Evolutionary conservation across 805 yeast species (phyloP).

Genomic region (Isabelozyma rhagii): DNA sequence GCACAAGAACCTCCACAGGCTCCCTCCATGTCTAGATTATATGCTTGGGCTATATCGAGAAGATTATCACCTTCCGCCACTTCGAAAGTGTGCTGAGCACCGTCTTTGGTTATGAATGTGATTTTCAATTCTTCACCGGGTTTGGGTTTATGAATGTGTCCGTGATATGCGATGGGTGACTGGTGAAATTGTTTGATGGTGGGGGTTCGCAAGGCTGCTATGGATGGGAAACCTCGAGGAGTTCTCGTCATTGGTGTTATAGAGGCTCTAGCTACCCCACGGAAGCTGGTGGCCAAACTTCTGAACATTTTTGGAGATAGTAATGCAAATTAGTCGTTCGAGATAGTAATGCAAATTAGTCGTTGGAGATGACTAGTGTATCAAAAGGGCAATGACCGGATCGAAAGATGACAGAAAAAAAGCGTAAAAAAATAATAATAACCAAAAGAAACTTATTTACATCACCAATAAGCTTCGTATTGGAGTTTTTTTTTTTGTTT

Average conservation of each 20-base stretch:
- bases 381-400: neutral
- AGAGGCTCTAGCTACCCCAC: neutral
- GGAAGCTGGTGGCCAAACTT: neutral
- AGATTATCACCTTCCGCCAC: conserved; percentile 91
- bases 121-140: conserved; percentile 85
- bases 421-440: no score
- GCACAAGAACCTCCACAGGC: conserved; percentile 99
- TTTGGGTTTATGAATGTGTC: conserved; percentile 85
- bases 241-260: neutral
- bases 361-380: neutral
- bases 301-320: neutral
- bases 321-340: neutral
- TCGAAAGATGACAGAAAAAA: no score
- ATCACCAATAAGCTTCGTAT: neutral
- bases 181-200: conserved; percentile 12
- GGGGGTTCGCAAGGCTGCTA: neutral
- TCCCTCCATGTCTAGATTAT: conserved; percentile 92
- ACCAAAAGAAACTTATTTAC: neutral
- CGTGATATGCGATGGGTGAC: conserved; percentile 48
- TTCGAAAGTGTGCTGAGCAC: conserved; percentile 74
- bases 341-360: neutral
- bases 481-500: neutral
- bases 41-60: conserved; percentile 91
- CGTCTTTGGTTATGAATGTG: conserved; percentile 91
- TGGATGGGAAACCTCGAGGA: neutral